These are phyloP conservation scores for Plectosphaerella sp. DNA, from an alignment of 2,329 filamentous ascomycete genomes.

Conservation along the genomic window DNA sequence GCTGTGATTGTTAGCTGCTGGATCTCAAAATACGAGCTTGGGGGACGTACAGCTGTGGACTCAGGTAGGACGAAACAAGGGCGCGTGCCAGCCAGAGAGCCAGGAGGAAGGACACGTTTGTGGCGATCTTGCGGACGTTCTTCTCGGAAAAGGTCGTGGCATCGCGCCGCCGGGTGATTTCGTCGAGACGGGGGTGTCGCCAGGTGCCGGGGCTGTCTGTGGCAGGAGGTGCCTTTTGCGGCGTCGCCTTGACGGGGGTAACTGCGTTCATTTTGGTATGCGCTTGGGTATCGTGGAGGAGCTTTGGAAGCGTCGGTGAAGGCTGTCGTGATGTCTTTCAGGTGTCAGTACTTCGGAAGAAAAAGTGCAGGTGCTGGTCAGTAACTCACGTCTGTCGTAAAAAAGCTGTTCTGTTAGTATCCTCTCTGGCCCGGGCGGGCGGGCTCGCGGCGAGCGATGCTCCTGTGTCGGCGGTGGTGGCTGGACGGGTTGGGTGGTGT, in stretches of 20 bases:
- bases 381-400: not conserved
- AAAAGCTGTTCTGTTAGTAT: conserved; percentile 3
- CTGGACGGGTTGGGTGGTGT: conserved; percentile 7
- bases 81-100: conserved; percentile 30
- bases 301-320: not conserved
- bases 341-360: not conserved
- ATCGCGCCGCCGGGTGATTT: conserved; percentile 79
- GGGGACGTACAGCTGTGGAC: conserved; percentile 32
- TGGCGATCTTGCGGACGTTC: conserved; percentile 66
- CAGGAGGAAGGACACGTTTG: conserved; percentile 55
- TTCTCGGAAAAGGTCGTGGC: conserved; percentile 73
- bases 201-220: conserved; percentile 71
- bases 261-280: conserved; percentile 1
- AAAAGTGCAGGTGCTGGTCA: no score
- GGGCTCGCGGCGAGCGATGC: not conserved
- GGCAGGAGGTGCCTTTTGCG: conserved; percentile 21
- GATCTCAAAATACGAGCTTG: not conserved
- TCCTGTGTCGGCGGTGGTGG: conserved; percentile 1
- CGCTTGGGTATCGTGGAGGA: not conserved
- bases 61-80: conserved; percentile 28
- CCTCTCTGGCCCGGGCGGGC: not conserved
- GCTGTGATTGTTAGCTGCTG: conserved; percentile 6
- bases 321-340: not conserved
- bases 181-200: conserved; percentile 83
- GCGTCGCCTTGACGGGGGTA: conserved; percentile 38